Evolutionary conservation across 495 filamentous ascomycete genomes (phyloP), one percentile per base, ranked within the genome.

Genomic region (Daldinia loculata): DNA sequence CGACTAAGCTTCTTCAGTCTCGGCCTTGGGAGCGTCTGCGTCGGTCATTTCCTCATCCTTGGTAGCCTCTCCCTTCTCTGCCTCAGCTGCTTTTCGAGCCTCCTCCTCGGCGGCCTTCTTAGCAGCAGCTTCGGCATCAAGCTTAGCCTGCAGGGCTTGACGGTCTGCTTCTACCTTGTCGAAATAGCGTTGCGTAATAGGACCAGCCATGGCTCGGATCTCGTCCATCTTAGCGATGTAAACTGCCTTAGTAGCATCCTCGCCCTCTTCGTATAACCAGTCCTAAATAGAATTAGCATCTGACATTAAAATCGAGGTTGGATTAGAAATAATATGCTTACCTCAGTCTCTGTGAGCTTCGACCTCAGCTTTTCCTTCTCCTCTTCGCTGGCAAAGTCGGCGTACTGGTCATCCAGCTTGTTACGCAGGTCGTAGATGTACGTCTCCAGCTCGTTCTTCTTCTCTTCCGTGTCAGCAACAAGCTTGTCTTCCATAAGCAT

Each of bases 401-500:
- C 84, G 81, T 95, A 98, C 71, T 92, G 87, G 69, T 94, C 93
- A 74, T 97, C 92, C 55, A 98, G 86, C 88, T 97, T 97, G 83
- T 93, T 93, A 69, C 94, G 90, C 75, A 96, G 85, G 74, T 97
- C 93, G 81, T 99, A 99, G 84, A 98, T 98, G 80, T 89, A 95
- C 39, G 92, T 89, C 85, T 99, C 95, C 43, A 99, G 91, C 80
- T 98, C 95, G 84, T 99, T 99, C 93, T 98, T 98, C 87, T 95
- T 96, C 84, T 98, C 93, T 77, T 98, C 95, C 24, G 95, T 99
- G 80, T 98, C 96, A 61, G 93, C 93, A 45, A 99, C 94, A 39
- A 98, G 88, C 86, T 98, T 99, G 84, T 99, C 95, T 79, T 98
- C 93, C 90, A 95, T 95, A 77, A 93, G 86, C 95, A 99, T 97